A percentile compares a stretch with the other conserved stretches of the same genome.
Conservation (phyloP, 208 protist genomes). For the Leishmania guyanensis region DNA sequence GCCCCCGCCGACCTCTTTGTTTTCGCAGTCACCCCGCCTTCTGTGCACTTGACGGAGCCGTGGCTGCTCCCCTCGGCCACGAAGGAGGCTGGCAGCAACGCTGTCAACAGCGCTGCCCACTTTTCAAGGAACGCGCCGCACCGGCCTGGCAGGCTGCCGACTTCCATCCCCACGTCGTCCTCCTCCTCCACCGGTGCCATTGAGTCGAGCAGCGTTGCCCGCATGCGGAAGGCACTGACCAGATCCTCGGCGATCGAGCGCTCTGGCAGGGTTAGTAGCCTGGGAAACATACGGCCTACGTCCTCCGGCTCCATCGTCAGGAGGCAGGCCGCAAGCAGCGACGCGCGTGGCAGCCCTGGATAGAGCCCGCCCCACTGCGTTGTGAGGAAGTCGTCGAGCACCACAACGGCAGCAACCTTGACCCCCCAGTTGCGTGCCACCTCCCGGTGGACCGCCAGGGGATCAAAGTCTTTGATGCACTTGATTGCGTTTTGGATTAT, state of each 20-base stretch:
- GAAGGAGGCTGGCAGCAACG: conserved; percentile 27
- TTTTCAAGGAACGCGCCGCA: conserved; percentile 28
- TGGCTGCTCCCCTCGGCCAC: conserved; percentile 7
- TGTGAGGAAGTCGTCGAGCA: conserved; percentile 72
- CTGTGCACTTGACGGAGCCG: neutral
- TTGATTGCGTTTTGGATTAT: conserved; percentile 70
- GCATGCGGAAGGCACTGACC: conserved; percentile 72
- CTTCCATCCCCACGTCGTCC: neutral
- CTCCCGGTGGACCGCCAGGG: conserved; percentile 65
- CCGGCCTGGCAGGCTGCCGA: conserved; percentile 5
- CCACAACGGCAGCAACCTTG: conserved; percentile 71
- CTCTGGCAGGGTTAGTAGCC: conserved; percentile 41
- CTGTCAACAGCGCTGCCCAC: conserved; percentile 38
- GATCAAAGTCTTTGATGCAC: conserved; percentile 49
- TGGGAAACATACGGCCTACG: conserved; percentile 64
- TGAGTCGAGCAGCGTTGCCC: conserved; percentile 20
- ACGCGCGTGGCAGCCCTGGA: conserved; percentile 53
- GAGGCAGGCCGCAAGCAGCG: conserved; percentile 73
- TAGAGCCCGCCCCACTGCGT: conserved; percentile 60
- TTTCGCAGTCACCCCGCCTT: neutral
- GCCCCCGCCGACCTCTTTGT: neutral
- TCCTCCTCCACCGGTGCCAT: conserved; percentile 1
- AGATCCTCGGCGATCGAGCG: conserved; percentile 74
- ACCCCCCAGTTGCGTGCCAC: conserved; percentile 83
- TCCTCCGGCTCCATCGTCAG: conserved; percentile 83